Evolutionary conservation across 2,329 filamentous ascomycete genomes (phyloP).

Genomic region (Fusarium bactridioides): DNA sequence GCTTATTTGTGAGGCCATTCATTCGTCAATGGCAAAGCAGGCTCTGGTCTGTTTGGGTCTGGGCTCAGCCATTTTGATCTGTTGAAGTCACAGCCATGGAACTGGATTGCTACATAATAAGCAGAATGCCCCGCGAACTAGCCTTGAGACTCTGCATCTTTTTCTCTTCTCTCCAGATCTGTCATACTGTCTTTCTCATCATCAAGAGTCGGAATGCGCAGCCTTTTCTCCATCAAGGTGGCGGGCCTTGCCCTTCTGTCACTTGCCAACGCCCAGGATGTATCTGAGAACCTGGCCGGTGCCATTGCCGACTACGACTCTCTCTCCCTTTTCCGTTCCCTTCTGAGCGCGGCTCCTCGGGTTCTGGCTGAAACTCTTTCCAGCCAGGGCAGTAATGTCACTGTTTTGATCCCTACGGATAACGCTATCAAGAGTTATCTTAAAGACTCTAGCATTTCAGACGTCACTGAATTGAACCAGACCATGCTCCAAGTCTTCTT

Average conservation of each 20-base stretch:
- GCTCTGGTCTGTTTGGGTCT: background rate
- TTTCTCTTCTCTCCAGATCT: accelerated
- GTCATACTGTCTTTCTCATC: accelerated
- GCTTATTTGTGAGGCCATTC: background rate
- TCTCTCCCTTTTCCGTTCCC: conserved; percentile 25
- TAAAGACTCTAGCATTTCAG: background rate
- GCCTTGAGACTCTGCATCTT: background rate
- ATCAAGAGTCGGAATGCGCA: background rate
- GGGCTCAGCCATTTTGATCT: background rate
- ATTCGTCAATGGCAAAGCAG: conserved; percentile 8
- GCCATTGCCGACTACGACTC: conserved; percentile 19
- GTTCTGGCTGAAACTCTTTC: background rate
- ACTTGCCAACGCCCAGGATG: conserved; percentile 5
- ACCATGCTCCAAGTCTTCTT: conserved; percentile 24
- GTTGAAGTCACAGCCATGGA: background rate
- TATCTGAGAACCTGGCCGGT: conserved; percentile 6
- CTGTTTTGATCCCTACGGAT: conserved; percentile 32
- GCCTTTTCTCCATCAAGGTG: background rate
- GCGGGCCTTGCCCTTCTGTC: background rate
- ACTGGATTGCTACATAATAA: background rate
- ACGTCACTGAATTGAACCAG: conserved; percentile 3
- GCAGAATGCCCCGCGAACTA: accelerated
- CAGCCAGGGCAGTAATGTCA: conserved; percentile 17
- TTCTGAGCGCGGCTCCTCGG: background rate
- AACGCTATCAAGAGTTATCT: conserved; percentile 29